Percentiles rank a stretch among this genome's conserved stretches.
Conservation (phyloP, 306 rosid genomes). For the Pterocarpus santalinus region DNA sequence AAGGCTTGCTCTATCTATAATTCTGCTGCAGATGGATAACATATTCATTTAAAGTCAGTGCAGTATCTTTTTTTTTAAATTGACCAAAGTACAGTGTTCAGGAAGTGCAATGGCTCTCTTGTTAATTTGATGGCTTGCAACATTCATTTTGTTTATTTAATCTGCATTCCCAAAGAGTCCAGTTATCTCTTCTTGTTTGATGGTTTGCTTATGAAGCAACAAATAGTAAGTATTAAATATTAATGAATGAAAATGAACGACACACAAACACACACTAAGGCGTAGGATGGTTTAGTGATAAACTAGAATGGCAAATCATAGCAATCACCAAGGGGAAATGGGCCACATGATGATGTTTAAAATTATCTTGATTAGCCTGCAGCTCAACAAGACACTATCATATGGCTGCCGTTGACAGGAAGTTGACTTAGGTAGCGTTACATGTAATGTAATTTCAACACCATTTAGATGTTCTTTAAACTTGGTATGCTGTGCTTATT, state of each 20-base stretch:
- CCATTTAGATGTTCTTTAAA: constrained; percentile 3
- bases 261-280: too few species aligned
- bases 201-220: not conserved
- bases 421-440: not conserved
- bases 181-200: constrained; percentile 25
- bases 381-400: not conserved
- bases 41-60: not conserved
- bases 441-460: constrained; percentile 14
- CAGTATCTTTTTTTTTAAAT: too few species aligned
- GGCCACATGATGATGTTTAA: constrained; percentile 1
- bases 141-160: not conserved
- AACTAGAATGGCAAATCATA: constrained; percentile 7
- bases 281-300: constrained; percentile 21
- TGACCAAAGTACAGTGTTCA: not conserved
- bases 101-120: not conserved
- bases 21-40: not conserved
- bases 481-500: not conserved
- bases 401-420: too few species aligned
- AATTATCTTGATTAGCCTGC: constrained; percentile 22
- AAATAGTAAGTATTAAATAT: too few species aligned
- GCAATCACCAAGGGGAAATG: not conserved
- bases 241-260: too few species aligned
- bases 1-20: too few species aligned
- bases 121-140: not conserved
- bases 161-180: too few species aligned